Evolutionary conservation across 768 basidiomycete genomes (phyloP), one percentile per base, ranked within the genome.

Genomic region (Leccinum variicolor): DNA sequence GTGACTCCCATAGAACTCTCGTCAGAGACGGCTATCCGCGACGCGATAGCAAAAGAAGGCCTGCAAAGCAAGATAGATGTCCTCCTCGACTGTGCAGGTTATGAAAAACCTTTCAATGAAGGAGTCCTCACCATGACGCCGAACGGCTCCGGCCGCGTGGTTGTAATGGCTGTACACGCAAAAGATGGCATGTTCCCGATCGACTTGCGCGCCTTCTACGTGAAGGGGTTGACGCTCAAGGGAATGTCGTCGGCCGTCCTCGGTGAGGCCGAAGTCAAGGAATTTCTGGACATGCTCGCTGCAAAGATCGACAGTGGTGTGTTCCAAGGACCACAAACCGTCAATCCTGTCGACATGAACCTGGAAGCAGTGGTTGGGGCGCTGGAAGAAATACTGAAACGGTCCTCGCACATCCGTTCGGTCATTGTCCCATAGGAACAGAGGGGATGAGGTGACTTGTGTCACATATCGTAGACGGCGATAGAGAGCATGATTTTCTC

Each of bases 111-210:
- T 10, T 66, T 73, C 54, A 74, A 75, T 36, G 72, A 75, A 6
- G 74, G 73, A 5, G 43, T 73, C 50, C 58, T 58, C 29, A 74
- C 67, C 3, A 75, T 73, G 72, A 73, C 60, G 2, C 71, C 71
- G 0, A 45, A 63, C 2, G 71, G 71, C 9, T 62, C 72, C 6
- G 73, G 74, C 0, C 71, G 73, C 9, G 74, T 66, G 6, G 67
- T 73, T 36, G 69, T 72, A 7, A 73, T 73, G 72, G 74, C 72
- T 14, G 73, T 66, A 1, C 72, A 73, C 31, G 61, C 74, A 10
- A 65, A 69, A 23, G 73, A 73, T 11, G 69, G 69, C 26, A 8
- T 69, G 53, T 73, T 73, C 52, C 64, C 67, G 0, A 46, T 73
- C 49, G 48, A 71, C 43, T n/a, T 75, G 62, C 72, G 72, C 11